Base-by-base conservation (phyloP, 495 filamentous ascomycete genomes). In the Letharia lupina region DNA sequence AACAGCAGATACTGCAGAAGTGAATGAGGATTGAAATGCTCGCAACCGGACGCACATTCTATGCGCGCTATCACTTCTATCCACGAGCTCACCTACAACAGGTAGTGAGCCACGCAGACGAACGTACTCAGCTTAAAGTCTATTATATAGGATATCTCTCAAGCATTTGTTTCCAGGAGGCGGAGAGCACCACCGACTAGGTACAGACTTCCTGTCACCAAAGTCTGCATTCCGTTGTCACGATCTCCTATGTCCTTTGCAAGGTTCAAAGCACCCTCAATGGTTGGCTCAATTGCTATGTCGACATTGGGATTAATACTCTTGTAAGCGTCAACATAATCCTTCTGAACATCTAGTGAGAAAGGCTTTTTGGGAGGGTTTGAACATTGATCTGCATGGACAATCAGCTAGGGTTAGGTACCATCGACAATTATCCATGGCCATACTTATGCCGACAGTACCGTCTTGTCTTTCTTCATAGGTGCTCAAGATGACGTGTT, bases 181-280 rank as follows among this genome's bases (percentile, higher is more conserved):
- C 71, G 70, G 67, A 88, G 73, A 23, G 84, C 84, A 12, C 81
- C 83, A 1, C 85, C 84, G 15, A 88, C 82, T 28, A 88, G 74
- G 70, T 87, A 81, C 35, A 87, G 74, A 68, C 86, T 87, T 11
- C 86, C 86, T 18, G 86, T 88, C 40, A 89, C 79, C 31, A 88
- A 71, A 2, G 77, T 78, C 44, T 84, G 74, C 63, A 74, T 69
- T 5, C 75, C 76, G 23, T 37, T 61, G 16, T 67, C 33, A 54
- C 70, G 39, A 28, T 62, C 63, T 47, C 74, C 71, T 13, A 75
- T 71, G 12, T 62, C 35, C 63, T 61, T 71, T 0, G 77, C 77
- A 40, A 63, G 54, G 23, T 73, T 66, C 11, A 80, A 67, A 9
- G 78, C 76, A 15, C 68, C 70, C 58, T 77, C 74, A 60, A 79